Base-by-base conservation (phyloP, 495 filamentous ascomycete genomes). In the Cairneyella variabilis region DNA sequence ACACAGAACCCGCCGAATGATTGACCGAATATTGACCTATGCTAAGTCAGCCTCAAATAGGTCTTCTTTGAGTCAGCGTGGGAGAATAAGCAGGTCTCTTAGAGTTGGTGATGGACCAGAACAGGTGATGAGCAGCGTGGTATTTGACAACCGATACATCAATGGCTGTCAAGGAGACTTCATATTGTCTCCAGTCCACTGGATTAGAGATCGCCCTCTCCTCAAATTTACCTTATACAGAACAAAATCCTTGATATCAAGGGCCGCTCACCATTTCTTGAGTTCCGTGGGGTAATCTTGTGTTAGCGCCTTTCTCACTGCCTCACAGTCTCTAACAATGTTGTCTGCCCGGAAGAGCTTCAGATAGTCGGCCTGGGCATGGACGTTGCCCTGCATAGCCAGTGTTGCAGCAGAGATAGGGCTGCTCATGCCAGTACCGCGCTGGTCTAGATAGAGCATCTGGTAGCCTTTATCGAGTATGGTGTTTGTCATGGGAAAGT, bases 1-100 rank as follows among this genome's bases (percentile, higher is more conserved):
- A 75, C 73, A 53, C 87, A 91, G 68, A 96, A 96, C 1, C 92
- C 93, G 26, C 93, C 92, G 64, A 93, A 97, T 17, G 85, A 90
- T 69, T 97, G 92, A 10, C 93, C 93, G 42, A 95, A 82, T 27
- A 89, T 74, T 37, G 72, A 83, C 57, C 57, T 52, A 14, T 26
- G 27, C 22, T 32, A n/a, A 49, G 23, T 44, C 21, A 36, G 11
- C 12, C 41, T 25, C 40, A 53, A 10, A 3, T 12, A 41, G 9
- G 1, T 41, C 3, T 3, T 3, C 8, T 20, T 18, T 4, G n/a
- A 9, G 4, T n/a, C n/a, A n/a, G n/a, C n/a, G n/a, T n/a, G n/a
- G n/a, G n/a, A n/a, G n/a, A n/a, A n/a, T n/a, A n/a, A n/a, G n/a
- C n/a, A n/a, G n/a, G n/a, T n/a, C n/a, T n/a, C n/a, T n/a, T n/a